phyloP scores from a whole-genome alignment of 805 yeast genomes.

The Pichia membranifaciens region DNA sequence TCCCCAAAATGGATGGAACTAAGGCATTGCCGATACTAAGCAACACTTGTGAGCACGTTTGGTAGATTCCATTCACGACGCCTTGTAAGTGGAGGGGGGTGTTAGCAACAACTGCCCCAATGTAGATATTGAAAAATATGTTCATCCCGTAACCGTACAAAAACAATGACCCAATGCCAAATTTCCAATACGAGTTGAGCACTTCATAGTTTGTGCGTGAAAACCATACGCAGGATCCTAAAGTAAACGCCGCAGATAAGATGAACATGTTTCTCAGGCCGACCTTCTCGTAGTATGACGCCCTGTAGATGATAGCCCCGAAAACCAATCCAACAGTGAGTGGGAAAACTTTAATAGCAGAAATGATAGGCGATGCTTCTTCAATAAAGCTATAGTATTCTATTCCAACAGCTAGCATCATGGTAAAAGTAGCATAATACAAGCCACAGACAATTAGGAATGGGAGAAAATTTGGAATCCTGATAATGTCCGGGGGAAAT shows the following conservation, averaged over 20 bases:
- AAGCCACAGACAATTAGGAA: conserved; percentile 12
- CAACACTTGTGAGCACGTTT: conserved; percentile 15
- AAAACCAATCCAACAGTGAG: conserved; percentile 27
- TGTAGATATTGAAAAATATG: conserved; percentile 31
- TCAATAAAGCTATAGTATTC: conserved; percentile 27
- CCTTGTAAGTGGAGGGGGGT: conserved; percentile 21
- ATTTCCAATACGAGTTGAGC: conserved; percentile 22
- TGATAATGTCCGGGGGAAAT: conserved; percentile 19
- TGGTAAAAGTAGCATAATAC: conserved; percentile 10
- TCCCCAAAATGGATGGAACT: conserved; percentile 16
- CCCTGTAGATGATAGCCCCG: conserved; percentile 24
- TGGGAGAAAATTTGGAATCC: conserved; percentile 19
- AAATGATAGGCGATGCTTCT: conserved; percentile 27
- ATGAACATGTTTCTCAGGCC: conserved; percentile 20
- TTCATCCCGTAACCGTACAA: conserved; percentile 21
- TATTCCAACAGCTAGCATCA: conserved; percentile 9
- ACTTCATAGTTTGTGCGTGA: conserved; percentile 15
- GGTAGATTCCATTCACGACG: conserved; percentile 16
- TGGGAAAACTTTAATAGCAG: conserved; percentile 35
- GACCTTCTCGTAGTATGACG: conserved; percentile 12
- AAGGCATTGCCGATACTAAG: conserved; percentile 17
- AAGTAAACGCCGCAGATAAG: conserved; percentile 10
- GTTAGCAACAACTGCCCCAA: conserved; percentile 25
- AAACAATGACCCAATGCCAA: conserved; percentile 22
- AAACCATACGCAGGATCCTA: conserved; percentile 20